Base-by-base conservation (phyloP, 164 flowering plant species). In the Vitis cinerea region DNA sequence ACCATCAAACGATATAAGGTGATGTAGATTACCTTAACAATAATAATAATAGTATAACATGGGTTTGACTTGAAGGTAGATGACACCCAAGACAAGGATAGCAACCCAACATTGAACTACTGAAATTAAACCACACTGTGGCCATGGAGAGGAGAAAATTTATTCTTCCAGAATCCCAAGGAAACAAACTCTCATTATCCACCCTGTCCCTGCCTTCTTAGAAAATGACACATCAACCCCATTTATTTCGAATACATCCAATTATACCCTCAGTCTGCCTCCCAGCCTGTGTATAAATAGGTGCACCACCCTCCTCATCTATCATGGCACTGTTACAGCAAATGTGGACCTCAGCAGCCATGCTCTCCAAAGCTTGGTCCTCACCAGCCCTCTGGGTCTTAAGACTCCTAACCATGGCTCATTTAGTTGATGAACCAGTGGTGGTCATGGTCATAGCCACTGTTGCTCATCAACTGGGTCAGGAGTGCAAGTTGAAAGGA, bases 151-250 rank as follows among this genome's bases (percentile, higher is more conserved):
- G 44, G 44, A 3, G 44, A 37, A 37, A 37, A 2, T 31, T 29
- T 61, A 12, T 19, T 64, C 15, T n/a, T 64, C 15, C 10, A 11
- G 68, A 61, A 64, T 74, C 69, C 75, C 68, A 60, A 76, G 69
- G 48, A 65, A 68, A 67, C 65, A 68, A 70, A 72, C 53, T 71
- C 67, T 67, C 65, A 59, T 57, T 44, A 67, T 76, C 72, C 64
- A 57, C 54, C 47, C 68, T 72, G 81, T 58, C 78, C 73, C 31
- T 73, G 57, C 72, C 69, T 71, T 54, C 31, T 51, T 55, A 64
- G 83, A 81, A 73, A 83, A 61, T 53, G 84, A 83, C 77, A 31
- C 72, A 71, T 71, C 83, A 72, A 72, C 62, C 58, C 65, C 64
- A 66, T 27, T 61, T 65, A 13, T 52, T 49, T 8, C 10, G 7